phyloP scores from a whole-genome alignment of 2,329 filamentous ascomycete genomes.

The Claviceps digitariae region DNA sequence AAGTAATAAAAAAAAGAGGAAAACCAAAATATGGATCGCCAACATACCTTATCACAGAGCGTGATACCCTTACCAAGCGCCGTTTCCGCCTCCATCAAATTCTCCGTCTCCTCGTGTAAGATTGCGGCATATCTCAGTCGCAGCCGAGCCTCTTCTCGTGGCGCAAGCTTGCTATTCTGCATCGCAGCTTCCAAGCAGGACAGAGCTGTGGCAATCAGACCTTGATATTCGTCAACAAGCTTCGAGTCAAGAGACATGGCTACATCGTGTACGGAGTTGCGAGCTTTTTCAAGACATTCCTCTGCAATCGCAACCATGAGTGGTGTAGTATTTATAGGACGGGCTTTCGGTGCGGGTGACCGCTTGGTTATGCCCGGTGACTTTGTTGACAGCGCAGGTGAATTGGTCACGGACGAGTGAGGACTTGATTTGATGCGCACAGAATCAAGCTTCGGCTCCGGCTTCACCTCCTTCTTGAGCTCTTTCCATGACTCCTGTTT shows the following conservation, averaged over 20 bases:
- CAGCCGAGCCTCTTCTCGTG: constrained; percentile 55
- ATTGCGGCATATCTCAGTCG: constrained; percentile 59
- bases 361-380: constrained; percentile 28
- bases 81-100: constrained; percentile 59
- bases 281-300: constrained; percentile 58
- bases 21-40: background rate
- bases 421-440: constrained; percentile 22
- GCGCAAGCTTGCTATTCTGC: constrained; percentile 44
- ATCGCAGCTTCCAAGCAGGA: constrained; percentile 59
- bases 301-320: constrained; percentile 60
- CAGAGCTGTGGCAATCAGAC: constrained; percentile 57
- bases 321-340: constrained; percentile 37
- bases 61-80: constrained; percentile 57
- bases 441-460: constrained; percentile 7
- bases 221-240: constrained; percentile 53
- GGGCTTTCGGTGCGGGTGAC: constrained; percentile 28
- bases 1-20: background rate
- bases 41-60: constrained; percentile 48
- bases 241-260: constrained; percentile 23
- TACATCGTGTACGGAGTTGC: constrained; percentile 35
- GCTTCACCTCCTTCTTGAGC: constrained; percentile 5
- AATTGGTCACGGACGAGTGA: constrained; percentile 26
- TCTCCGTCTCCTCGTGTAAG: constrained; percentile 63
- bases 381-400: constrained; percentile 25
- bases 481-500: constrained; percentile 6